Conservation (phyloP, 305 asterid genomes). For the Fraxinus sp. region DNA sequence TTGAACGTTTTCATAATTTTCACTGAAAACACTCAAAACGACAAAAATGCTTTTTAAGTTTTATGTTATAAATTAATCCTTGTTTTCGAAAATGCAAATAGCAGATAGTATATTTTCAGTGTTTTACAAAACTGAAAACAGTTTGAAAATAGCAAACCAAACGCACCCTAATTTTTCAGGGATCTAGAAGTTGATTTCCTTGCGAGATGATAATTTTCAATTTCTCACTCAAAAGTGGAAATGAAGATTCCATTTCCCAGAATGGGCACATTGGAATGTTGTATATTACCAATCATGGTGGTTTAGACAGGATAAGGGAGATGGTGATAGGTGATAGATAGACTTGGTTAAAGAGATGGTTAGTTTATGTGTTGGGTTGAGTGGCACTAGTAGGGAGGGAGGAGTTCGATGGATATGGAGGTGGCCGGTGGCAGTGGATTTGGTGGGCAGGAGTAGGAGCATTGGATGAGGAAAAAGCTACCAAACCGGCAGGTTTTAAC, state of each 20-base stretch:
- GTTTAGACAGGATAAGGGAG: neutral
- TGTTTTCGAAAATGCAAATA: neutral
- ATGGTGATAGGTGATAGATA: neutral
- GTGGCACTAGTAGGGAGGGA: neutral
- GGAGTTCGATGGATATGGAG: constrained; percentile 2
- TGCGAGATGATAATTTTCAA: constrained; percentile 1
- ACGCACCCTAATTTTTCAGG: neutral
- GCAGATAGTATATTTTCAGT: neutral
- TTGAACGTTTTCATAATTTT: neutral
- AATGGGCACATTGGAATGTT: constrained; percentile 3
- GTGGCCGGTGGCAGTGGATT: constrained; percentile 10
- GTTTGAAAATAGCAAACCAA: no score
- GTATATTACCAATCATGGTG: neutral
- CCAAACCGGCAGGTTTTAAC: constrained; percentile 14
- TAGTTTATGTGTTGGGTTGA: constrained; percentile 6
- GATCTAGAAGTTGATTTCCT: neutral
- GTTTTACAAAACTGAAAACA: neutral
- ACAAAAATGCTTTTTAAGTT: neutral
- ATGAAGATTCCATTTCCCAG: constrained; percentile 6
- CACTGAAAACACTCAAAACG: neutral
- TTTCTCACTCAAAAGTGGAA: neutral
- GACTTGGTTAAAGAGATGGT: constrained; percentile 14
- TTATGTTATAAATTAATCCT: no score
- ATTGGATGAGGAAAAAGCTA: neutral
- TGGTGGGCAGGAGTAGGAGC: constrained; percentile 12